Evolutionary conservation across 768 basidiomycete genomes (phyloP).

Genomic region (Boletus tylopilopsis): DNA sequence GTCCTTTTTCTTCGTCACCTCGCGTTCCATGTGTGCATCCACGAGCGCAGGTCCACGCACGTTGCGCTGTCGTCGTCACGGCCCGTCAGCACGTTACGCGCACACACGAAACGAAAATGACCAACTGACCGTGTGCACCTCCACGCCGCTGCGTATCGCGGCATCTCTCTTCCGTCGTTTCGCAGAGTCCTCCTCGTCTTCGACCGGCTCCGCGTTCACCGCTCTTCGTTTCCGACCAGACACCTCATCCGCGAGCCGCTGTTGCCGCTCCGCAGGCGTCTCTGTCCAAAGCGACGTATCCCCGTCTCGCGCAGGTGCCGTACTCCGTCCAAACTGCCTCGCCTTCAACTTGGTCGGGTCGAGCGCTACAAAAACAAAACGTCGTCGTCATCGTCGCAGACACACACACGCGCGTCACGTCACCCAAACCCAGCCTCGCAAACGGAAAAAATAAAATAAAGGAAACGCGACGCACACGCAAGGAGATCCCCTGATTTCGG

Average conservation of each 20-base stretch:
- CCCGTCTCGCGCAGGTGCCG: constrained; percentile 35
- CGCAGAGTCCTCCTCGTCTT: constrained; percentile 33
- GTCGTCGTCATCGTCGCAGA: too few relatives aligned
- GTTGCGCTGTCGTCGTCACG: constrained; percentile 45
- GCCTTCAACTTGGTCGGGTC: constrained; percentile 83
- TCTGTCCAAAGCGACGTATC: constrained; percentile 92
- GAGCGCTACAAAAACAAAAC: constrained; percentile 69
- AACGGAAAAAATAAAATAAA: background rate
- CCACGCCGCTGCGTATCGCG: constrained; percentile 67
- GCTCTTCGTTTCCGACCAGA: constrained; percentile 84
- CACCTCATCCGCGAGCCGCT: constrained; percentile 91
- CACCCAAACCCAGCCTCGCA: background rate
- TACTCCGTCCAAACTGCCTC: constrained; percentile 72
- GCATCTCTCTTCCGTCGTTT: constrained; percentile 65
- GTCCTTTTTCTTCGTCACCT: constrained; percentile 35
- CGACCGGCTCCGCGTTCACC: constrained; percentile 46
- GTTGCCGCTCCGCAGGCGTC: constrained; percentile 88
- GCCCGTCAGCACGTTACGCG: too few relatives aligned
- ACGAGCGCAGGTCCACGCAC: constrained; percentile 54
- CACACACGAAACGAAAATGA: background rate
- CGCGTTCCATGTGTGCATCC: constrained; percentile 44
- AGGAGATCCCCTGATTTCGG: constrained; percentile 79
- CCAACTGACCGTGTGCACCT: constrained; percentile 69
- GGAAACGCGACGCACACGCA: constrained; percentile 72
- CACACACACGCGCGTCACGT: background rate